Evolutionary conservation across 202 grass and related monocot genomes (phyloP), one percentile per base, ranked within the genome.

Genomic region (Bolboschoenoplectus hybrid): DNA sequence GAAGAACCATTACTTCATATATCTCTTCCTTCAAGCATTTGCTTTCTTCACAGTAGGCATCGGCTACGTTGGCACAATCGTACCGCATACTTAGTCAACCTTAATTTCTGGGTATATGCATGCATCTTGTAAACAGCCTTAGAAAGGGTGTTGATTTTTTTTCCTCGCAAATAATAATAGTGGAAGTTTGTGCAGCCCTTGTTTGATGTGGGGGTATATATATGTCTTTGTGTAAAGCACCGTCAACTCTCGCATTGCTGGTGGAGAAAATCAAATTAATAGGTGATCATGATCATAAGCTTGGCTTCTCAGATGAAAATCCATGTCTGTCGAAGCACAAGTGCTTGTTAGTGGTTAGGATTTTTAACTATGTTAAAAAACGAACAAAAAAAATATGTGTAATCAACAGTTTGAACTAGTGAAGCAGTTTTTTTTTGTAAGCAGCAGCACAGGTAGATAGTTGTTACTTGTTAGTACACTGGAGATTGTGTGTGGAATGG

Each of bases 31-130:
- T 47, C 97, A 99, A 88, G 93, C 89, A 81, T 75, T 88, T 9
- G 89, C 97, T 50, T 99, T 99, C 91, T 97, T 99, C 52, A 53
- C 90, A 3, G 88, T 99, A 6, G 92, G 93, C 7, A 45, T 97
- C 12, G 97, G 97, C 4, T 97, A 94, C 67, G 84, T 99, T 0
- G 97, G 97, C 68, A 99, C 97, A 20, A 85, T 99, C 4, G 41
- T 89, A 49, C 88, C 89, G 0, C 76, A 82, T 17, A 85, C 85
- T 74, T 91, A 88, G 84, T 68, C 19, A 63, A 81, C 45, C 56
- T 58, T 26, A 26, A 26, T 26, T 64, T 41, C 39, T 40, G 81
- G 32, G 46, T 7, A 72, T 7, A 72, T 41, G 14, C 7, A 55
- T 70, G 49, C 46, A 49, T 84, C 63, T 70, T 81, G 53, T 60